phyloP scores from a whole-genome alignment of 768 basidiomycete genomes.

The Psilocybe tampanensis region DNA sequence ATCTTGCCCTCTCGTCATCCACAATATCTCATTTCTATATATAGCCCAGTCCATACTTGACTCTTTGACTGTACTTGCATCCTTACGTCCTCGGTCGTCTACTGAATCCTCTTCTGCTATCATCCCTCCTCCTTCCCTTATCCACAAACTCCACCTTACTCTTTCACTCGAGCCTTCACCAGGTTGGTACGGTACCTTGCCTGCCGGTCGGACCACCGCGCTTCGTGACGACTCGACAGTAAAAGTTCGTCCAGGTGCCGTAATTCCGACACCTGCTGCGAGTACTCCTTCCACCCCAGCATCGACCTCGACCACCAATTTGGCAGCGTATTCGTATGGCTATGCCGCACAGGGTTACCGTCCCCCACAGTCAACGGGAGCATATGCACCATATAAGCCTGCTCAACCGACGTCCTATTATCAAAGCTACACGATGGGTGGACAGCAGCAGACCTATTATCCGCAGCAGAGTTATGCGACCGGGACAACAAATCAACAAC shows the following conservation, averaged over 20 bases:
- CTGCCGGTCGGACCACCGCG: constrained; percentile 55
- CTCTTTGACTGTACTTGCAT: constrained; percentile 67
- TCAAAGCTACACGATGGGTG: constrained; percentile 28
- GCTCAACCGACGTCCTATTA: constrained; percentile 32
- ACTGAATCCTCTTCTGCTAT: constrained; percentile 46
- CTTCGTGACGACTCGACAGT: constrained; percentile 78
- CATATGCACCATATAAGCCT: constrained; percentile 40
- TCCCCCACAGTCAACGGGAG: constrained; percentile 22
- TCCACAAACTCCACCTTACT: constrained; percentile 74
- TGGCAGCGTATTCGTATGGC: constrained; percentile 37
- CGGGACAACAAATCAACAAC: constrained; percentile 34
- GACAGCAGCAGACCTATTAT: constrained; percentile 36
- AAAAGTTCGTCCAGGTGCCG: constrained; percentile 47
- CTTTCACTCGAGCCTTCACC: constrained; percentile 59
- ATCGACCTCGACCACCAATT: constrained; percentile 29
- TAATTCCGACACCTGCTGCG: constrained; percentile 34
- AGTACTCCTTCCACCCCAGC: constrained; percentile 26
- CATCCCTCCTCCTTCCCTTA: constrained; percentile 60
- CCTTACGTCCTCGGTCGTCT: constrained; percentile 66
- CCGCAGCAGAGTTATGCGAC: constrained; percentile 36
- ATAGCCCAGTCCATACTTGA: constrained; percentile 74
- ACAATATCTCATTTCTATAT: constrained; percentile 15
- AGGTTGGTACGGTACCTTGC: constrained; percentile 79
- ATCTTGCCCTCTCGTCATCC: constrained; percentile 6
- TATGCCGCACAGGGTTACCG: constrained; percentile 33